Percentiles rank a stretch among this genome's conserved stretches.
phyloP scores from a whole-genome alignment of 805 yeast species.

The Citeromyces matritensis region DNA sequence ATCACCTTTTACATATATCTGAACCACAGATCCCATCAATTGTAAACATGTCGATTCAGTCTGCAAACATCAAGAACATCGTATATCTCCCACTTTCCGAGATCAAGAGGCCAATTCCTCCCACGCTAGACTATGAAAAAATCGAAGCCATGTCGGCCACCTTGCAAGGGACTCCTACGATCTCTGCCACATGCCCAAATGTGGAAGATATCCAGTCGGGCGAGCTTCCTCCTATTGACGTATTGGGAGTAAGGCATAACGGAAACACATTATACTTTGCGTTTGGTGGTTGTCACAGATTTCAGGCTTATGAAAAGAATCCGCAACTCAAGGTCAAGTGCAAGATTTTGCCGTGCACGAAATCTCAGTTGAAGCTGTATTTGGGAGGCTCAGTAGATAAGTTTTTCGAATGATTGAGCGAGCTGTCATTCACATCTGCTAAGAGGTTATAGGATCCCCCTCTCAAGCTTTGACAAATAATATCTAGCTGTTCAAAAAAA shows the following conservation, averaged over 20 bases:
- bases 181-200: conserved; percentile 38
- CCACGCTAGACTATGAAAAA: conserved; percentile 61
- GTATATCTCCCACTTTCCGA: conserved; percentile 49
- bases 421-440: no score
- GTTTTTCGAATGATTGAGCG: no score
- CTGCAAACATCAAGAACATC: conserved; percentile 32
- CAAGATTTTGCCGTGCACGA: conserved; percentile 63
- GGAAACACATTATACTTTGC: conserved; percentile 60
- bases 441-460: no score
- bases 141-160: conserved; percentile 73
- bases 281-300: conserved; percentile 84
- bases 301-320: conserved; percentile 50
- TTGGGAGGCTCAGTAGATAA: conserved; percentile 60
- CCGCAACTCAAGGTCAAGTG: conserved; percentile 37
- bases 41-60: conserved; percentile 49
- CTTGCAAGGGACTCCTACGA: conserved; percentile 45
- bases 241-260: conserved; percentile 46
- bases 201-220: conserved; percentile 35
- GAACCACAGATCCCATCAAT: no score
- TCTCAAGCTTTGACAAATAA: no score
- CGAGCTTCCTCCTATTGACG: conserved; percentile 74
- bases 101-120: conserved; percentile 74
- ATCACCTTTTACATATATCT: no score
- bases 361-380: conserved; percentile 49
- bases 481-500: no score